Evolutionary conservation across 768 basidiomycete species (phyloP).

Genomic region (Lactarius evosmus): DNA sequence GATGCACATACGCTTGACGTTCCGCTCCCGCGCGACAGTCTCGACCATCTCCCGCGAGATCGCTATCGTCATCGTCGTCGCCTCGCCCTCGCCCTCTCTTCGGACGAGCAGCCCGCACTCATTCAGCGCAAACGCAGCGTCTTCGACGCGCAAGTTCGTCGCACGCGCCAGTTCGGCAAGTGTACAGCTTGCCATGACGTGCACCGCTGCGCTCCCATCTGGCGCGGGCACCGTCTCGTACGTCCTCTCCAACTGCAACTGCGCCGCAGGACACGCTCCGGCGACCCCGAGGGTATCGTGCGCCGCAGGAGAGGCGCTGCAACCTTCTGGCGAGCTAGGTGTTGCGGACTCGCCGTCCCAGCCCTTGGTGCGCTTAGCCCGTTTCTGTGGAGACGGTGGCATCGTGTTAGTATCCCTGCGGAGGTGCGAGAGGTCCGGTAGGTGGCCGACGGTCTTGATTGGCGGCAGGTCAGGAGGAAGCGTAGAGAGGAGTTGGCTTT

Average conservation of each 20-base stretch:
- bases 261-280: slow-evolving; percentile 44
- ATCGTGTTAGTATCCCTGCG: slow-evolving; percentile 8
- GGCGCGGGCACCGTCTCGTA: slow-evolving; percentile 55
- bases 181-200: slow-evolving; percentile 65
- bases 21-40: slow-evolving; percentile 59
- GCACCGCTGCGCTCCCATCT: slow-evolving; percentile 69
- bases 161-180: slow-evolving; percentile 75
- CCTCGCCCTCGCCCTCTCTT: slow-evolving; percentile 32
- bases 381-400: slow-evolving; percentile 11
- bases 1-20: slow-evolving; percentile 69
- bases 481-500: slow-evolving; percentile 56
- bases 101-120: slow-evolving; percentile 75
- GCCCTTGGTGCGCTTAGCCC: slow-evolving; percentile 45
- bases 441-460: slow-evolving; percentile 43
- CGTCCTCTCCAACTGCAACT: slow-evolving; percentile 39
- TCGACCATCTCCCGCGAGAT: slow-evolving; percentile 68
- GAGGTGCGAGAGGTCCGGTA: slow-evolving; percentile 32
- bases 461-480: slow-evolving; percentile 52
- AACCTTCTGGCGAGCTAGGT: slow-evolving; percentile 35
- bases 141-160: slow-evolving; percentile 79
- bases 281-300: slow-evolving; percentile 14
- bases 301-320: slow-evolving; percentile 14
- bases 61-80: slow-evolving; percentile 51
- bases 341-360: slow-evolving; percentile 63
- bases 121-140: slow-evolving; percentile 83